These are phyloP conservation scores for Sugiyamaella americana DNA, from an alignment of 805 yeast species.

Conservation along the genomic window DNA sequence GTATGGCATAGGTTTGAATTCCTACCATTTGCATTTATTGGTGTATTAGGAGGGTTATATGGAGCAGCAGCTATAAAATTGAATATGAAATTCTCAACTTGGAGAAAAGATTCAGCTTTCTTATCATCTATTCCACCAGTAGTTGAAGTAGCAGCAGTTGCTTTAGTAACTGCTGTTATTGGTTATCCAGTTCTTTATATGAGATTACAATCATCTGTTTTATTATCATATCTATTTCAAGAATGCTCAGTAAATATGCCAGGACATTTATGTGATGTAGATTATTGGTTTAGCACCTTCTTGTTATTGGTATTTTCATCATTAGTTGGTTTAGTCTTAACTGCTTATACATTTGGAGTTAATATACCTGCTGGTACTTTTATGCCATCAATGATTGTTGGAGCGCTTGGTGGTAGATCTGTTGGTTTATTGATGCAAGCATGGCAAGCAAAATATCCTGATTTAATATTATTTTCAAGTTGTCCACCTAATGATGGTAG, in stretches of 20 bases:
- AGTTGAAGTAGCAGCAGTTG: conserved; percentile 45
- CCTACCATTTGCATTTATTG: conserved; percentile 65
- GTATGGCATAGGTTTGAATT: conserved; percentile 69
- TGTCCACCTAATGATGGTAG: conserved; percentile 33
- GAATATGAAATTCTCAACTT: conserved; percentile 40
- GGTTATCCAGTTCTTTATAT: conserved; percentile 53
- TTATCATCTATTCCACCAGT: conserved; percentile 25
- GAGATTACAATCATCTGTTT: conserved; percentile 48
- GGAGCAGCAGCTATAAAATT: conserved; percentile 50
- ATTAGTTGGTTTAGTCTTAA: conserved; percentile 50
- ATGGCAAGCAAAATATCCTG: conserved; percentile 35
- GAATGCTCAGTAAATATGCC: conserved; percentile 46
- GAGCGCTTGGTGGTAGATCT: conserved; percentile 90
- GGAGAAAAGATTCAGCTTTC: conserved; percentile 13
- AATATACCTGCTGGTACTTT: conserved; percentile 91
- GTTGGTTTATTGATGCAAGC: conserved; percentile 67
- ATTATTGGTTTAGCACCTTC: conserved; percentile 20
- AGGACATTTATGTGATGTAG: conserved; percentile 26
- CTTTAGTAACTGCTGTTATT: conserved; percentile 46
- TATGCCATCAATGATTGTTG: conserved; percentile 95
- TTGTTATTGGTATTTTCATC: conserved; percentile 35
- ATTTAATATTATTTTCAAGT: conserved; percentile 29
- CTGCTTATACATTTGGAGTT: conserved; percentile 65
- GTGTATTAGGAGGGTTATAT: conserved; percentile 61
- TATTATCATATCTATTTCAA: conserved; percentile 57